Conservation (phyloP, 2,329 filamentous ascomycete species). For the Fonsecaea pedrosoi region DNA sequence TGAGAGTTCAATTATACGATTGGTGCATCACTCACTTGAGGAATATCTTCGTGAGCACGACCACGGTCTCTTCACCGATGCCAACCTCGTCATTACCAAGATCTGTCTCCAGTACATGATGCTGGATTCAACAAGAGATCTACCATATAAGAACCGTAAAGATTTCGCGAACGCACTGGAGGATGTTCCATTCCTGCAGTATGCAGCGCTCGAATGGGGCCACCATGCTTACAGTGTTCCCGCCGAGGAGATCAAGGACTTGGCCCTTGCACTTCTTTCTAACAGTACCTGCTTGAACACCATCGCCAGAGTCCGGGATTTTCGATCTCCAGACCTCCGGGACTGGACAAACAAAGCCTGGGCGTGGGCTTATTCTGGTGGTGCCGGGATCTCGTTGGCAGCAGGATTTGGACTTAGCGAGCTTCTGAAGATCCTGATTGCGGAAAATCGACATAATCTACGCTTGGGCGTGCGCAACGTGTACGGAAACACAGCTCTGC, state of each 20-base stretch:
- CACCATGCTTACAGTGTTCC: slow-evolving; percentile 29
- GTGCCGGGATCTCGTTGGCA: slow-evolving; percentile 36
- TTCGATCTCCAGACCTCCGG: slow-evolving; percentile 18
- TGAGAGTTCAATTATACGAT: slow-evolving; percentile 42
- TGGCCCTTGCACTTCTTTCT: slow-evolving; percentile 30
- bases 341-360: slow-evolving; percentile 33
- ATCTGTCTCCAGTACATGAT: slow-evolving; percentile 37
- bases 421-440: slow-evolving; percentile 33
- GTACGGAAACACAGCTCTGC: slow-evolving; percentile 38
- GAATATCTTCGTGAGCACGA: slow-evolving; percentile 45
- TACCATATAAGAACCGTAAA: slow-evolving; percentile 25
- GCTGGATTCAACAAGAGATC: slow-evolving; percentile 23
- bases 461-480: slow-evolving; percentile 42
- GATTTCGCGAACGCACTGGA: slow-evolving; percentile 26
- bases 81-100: slow-evolving; percentile 42
- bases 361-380: slow-evolving; percentile 33
- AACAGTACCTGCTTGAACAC: slow-evolving; percentile 28
- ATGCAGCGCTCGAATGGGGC: slow-evolving; percentile 38
- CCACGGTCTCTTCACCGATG: slow-evolving; percentile 43
- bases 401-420: slow-evolving; percentile 36
- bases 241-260: slow-evolving; percentile 24
- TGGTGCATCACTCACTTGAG: slow-evolving; percentile 47
- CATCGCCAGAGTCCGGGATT: slow-evolving; percentile 34
- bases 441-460: slow-evolving; percentile 15
- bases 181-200: slow-evolving; percentile 34